Base-by-base conservation (phyloP, 495 filamentous ascomycete species). In the Aspergillus taichungensis region DNA sequence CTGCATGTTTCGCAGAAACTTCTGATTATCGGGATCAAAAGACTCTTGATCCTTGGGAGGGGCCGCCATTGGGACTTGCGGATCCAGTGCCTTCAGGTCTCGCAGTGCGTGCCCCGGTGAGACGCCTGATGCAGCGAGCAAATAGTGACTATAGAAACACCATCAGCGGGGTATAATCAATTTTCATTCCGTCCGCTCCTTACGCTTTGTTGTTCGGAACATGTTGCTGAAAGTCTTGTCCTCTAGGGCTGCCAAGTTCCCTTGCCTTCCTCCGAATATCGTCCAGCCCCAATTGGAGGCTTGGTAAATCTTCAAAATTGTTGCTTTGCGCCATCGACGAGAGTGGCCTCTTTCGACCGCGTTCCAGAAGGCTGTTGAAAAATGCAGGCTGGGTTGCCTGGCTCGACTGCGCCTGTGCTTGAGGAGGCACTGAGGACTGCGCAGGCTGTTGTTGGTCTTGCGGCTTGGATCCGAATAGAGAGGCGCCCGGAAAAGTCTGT, bases 41-140 rank as follows among this genome's bases (percentile, higher is more conserved):
- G 52, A 61, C 34, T 69, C 70, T 35, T 49, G 42, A 37, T 68
- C 55, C 64, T 75, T 64, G 63, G 72, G 27, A 55, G 64, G 53
- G 12, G 59, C 39, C 12, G 68, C 57, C n/a, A 72, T 18, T 6
- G 69, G 62, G 7, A 59, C 64, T 44, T 75, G 71, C 5, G 71
- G 66, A 43, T 71, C 68, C 28, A 82, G 63, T 13, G 71, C 69
- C 45, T 84, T 83, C 13, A 95, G 75, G 59, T 94, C 88, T 49
- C 82, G 79, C 13, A 90, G 73, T 5, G 88, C 82, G 43, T 81
- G 73, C 3, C 83, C 84, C 7, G 85, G 83, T 43, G 86, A 83
- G 11, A 94, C 78, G 8, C 89, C 88, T n/a, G 88, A 95, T 11
- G 84, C 88, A 30, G 88, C 85, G 31, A 96, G 82, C 35, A 96